Base-by-base conservation (phyloP, 768 basidiomycete genomes). In the Pisolithus tinctorius region DNA sequence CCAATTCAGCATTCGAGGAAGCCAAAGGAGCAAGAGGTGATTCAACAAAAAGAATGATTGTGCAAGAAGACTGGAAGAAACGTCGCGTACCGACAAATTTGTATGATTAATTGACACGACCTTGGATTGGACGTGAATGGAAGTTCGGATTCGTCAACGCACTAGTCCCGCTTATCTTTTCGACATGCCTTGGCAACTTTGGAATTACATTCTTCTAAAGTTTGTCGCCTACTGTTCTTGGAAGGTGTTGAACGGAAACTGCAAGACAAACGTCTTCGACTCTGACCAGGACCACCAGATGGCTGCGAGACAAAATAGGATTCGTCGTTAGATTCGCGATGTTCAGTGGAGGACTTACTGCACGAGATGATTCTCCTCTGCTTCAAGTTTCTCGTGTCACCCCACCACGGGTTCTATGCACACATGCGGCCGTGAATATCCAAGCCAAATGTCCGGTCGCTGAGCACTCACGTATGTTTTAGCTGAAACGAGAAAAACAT, bases 341-440 rank as follows among this genome's bases (percentile, higher is more conserved):
- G 41, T 45, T 13, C 17, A 20, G 23, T 1, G 27, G 17, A 38
- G 8, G 14, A 81, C 90, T 72, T 62, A 95, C 93, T 78, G 77
- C 94, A 96, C 62, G 76, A 71, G 47, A 80, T 73, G 52, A 94
- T 76, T 48, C 93, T 91, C 71, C 79, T 90, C 63, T 85, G 83
- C 65, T 81, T 83, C 59, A 75, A 75, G 41, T 77, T 72, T 54
- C 79, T 78, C 58, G 76, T 73, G 71, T 87, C 83, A 72, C 92
- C 93, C 92, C 93, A 96, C 93, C 93, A 96, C 47, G 84, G 74
- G 69, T 77, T 86, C 90, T 94, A 42, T 20, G 20, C 20, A 20
- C 20, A 20, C 20, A 23, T 7, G 9, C n/a, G 17, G 30, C 25
- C 25, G 40, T 60, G 47, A 54, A n/a, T 52, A 42, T 13, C 7